A percentile compares a stretch with the other conserved stretches of the same genome.
phyloP scores from a whole-genome alignment of 116 monocot species.

The Thalassia testudinum region DNA sequence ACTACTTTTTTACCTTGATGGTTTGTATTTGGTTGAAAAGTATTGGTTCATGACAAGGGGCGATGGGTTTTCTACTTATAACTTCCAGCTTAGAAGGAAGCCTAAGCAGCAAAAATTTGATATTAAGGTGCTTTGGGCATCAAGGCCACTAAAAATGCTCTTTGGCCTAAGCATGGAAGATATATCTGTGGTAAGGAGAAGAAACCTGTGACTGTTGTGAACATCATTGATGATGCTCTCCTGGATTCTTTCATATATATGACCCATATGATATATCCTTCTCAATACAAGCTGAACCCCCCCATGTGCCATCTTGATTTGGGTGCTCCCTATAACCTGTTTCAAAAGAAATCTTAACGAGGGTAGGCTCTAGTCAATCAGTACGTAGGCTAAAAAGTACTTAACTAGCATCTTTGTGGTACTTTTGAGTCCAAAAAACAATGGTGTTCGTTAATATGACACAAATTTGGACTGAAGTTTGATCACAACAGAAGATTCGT shows the following conservation, averaged over 20 bases:
- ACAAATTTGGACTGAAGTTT: too few species aligned
- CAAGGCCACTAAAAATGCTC: not conserved
- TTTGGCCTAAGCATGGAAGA: conserved; percentile 21
- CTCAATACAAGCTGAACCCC: conserved; percentile 8
- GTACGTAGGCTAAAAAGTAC: too few species aligned
- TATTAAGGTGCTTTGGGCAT: not conserved
- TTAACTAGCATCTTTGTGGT: too few species aligned
- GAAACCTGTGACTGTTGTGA: conserved; percentile 32
- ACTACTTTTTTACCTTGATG: too few species aligned
- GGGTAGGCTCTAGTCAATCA: too few species aligned
- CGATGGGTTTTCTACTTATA: conserved; percentile 35
- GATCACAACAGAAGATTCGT: too few species aligned
- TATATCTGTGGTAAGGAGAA: conserved; percentile 39
- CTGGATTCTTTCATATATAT: conserved; percentile 28
- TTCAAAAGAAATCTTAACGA: too few species aligned
- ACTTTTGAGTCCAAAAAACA: too few species aligned
- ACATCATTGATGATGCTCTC: conserved; percentile 21
- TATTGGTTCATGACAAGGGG: conserved; percentile 36
- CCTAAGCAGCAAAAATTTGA: conserved; percentile 32
- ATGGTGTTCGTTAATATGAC: too few species aligned
- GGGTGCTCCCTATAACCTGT: too few species aligned
- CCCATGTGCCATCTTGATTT: too few species aligned
- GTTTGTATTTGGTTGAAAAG: conserved; percentile 55
- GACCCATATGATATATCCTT: conserved; percentile 20
- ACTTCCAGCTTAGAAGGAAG: conserved; percentile 47